phyloP scores from a whole-genome alignment of 2,329 filamentous ascomycete genomes.

The Boeremia lycopersici region DNA sequence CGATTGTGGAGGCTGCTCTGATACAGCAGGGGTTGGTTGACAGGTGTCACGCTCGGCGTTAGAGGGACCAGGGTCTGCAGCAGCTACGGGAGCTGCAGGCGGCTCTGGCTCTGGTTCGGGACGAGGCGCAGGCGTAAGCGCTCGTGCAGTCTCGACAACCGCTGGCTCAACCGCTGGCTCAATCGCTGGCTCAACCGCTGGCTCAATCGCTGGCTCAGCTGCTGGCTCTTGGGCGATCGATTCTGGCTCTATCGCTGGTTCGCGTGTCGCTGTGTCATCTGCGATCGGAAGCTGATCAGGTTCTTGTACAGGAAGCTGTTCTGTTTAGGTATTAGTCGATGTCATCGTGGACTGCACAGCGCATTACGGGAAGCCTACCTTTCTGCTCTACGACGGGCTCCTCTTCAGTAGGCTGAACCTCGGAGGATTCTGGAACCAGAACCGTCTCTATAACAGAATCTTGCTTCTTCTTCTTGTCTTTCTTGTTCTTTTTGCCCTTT shows the following conservation, averaged over 20 bases:
- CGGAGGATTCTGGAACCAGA: not conserved
- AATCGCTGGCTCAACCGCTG: not conserved
- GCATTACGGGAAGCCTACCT: not conserved
- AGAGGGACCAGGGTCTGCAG: conserved; percentile 12
- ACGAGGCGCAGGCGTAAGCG: conserved; percentile 13
- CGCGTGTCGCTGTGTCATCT: conserved; percentile 4
- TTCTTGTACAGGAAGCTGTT: conserved; percentile 4
- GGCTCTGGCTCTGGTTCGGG: conserved; percentile 19
- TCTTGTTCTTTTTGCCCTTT: conserved; percentile 13
- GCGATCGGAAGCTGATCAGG: conserved; percentile 3
- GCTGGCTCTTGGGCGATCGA: conserved; percentile 16
- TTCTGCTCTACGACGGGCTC: conserved; percentile 4
- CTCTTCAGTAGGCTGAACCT: conserved; percentile 1
- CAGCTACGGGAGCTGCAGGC: conserved; percentile 16
- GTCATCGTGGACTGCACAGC: not conserved
- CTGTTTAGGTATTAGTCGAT: conserved; percentile 3
- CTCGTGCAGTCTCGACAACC: conserved; percentile 14
- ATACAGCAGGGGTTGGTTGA: conserved; percentile 23
- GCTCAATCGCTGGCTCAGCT: conserved; percentile 1
- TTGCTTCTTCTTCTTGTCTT: conserved; percentile 16
- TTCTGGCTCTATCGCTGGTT: conserved; percentile 13
- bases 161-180: conserved; percentile 14
- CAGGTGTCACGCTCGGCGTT: conserved; percentile 19
- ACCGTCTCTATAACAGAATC: not conserved
- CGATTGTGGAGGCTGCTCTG: conserved; percentile 23